These are phyloP conservation scores for Madurella fahalii DNA, from an alignment of 2,329 filamentous ascomycete genomes.

Conservation along the genomic window DNA sequence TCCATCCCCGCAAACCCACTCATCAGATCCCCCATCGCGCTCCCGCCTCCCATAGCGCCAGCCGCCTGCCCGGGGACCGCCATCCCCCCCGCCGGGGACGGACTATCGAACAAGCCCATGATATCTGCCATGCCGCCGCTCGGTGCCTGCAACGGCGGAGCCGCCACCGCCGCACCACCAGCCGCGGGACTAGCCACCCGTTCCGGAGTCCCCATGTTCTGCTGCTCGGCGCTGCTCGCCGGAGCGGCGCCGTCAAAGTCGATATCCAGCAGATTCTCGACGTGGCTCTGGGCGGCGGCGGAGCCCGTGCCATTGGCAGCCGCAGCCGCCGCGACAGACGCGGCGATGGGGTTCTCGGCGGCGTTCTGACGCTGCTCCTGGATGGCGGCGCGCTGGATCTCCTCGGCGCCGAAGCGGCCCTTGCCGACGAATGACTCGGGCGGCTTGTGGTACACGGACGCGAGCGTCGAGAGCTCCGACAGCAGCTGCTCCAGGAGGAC, in stretches of 20 bases:
- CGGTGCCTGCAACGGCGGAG: conserved; percentile 25
- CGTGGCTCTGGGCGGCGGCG: conserved; percentile 56
- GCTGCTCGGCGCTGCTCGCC: conserved; percentile 41
- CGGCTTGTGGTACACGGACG: conserved; percentile 97
- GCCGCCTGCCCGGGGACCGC: conserved; percentile 26
- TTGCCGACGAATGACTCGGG: conserved; percentile 97
- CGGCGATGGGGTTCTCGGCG: conserved; percentile 89
- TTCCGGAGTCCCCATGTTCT: conserved; percentile 58
- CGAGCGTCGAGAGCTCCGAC: conserved; percentile 84
- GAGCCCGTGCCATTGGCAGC: conserved; percentile 55
- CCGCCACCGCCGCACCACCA: conserved; percentile 21
- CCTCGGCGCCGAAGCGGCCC: conserved; percentile 88
- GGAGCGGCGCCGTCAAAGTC: conserved; percentile 75
- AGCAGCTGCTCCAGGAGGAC: conserved; percentile 86
- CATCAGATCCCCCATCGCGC: conserved; percentile 79
- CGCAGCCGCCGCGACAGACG: conserved; percentile 67
- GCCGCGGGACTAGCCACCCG: conserved; percentile 60
- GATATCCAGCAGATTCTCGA: conserved; percentile 85
- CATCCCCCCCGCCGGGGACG: conserved; percentile 47
- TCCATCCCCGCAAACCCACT: conserved; percentile 82
- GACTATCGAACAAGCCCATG: conserved; percentile 67
- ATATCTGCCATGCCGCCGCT: conserved; percentile 57
- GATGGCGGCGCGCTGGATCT: conserved; percentile 90
- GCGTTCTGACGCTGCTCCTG: conserved; percentile 93
- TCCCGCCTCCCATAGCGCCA: conserved; percentile 16